phyloP scores from a whole-genome alignment of 352 stramenopile species.

The Phytophthora brassicae region DNA sequence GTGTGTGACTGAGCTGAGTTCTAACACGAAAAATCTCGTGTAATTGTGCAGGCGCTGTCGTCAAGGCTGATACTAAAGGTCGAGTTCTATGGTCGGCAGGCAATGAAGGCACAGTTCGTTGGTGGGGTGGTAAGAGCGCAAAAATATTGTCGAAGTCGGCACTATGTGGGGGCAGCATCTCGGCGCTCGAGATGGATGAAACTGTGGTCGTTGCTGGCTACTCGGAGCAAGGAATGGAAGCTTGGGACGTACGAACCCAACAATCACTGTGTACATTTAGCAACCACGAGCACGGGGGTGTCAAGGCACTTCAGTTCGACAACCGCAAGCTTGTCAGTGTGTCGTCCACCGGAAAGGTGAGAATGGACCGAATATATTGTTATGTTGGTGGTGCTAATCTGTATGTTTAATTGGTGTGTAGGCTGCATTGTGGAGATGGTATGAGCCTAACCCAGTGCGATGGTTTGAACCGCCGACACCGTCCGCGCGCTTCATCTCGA shows the following conservation, averaged over 20 bases:
- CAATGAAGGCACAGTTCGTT: slow-evolving; percentile 80
- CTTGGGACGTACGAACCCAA: slow-evolving; percentile 88
- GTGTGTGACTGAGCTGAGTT: not conserved
- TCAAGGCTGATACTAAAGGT: slow-evolving; percentile 85
- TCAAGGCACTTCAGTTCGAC: slow-evolving; percentile 82
- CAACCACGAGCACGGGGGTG: slow-evolving; percentile 62
- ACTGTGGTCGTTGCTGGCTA: slow-evolving; percentile 87
- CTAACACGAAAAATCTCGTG: not conserved
- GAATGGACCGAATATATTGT: not conserved
- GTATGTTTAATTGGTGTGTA: slow-evolving; percentile 27
- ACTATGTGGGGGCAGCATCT: slow-evolving; percentile 74
- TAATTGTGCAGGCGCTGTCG: slow-evolving; percentile 56
- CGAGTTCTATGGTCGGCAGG: slow-evolving; percentile 86
- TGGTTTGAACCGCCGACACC: slow-evolving; percentile 66
- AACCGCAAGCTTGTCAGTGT: slow-evolving; percentile 87
- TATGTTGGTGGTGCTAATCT: slow-evolving; percentile 5
- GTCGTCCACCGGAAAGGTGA: slow-evolving; percentile 71
- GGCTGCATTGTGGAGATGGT: slow-evolving; percentile 85
- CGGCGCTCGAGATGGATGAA: slow-evolving; percentile 87
- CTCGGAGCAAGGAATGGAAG: slow-evolving; percentile 80
- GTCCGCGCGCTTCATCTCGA: slow-evolving; percentile 60
- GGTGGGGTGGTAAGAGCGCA: slow-evolving; percentile 87
- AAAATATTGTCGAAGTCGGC: slow-evolving; percentile 87
- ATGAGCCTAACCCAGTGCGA: slow-evolving; percentile 71
- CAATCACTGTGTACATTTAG: slow-evolving; percentile 87